phyloP scores from a whole-genome alignment of 1,284 basidiomycete species.

The Omphalotus olearius region DNA sequence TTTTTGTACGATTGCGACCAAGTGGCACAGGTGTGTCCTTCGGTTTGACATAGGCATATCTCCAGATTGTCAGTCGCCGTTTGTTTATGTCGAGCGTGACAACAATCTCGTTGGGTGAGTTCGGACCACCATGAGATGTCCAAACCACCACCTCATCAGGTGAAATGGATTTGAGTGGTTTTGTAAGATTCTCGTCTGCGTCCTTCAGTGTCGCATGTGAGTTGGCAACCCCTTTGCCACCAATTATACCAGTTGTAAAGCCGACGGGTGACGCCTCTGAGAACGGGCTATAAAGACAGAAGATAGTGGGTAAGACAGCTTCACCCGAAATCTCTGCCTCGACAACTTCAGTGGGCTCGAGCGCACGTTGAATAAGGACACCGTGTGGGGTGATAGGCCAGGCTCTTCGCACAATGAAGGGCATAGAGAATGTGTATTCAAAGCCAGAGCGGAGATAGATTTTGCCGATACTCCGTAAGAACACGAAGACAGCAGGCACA shows the following conservation, averaged over 20 bases:
- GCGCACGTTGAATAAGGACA: constrained; percentile 72
- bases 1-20: constrained; percentile 11
- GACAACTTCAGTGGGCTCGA: constrained; percentile 61
- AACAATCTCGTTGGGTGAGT: constrained; percentile 43
- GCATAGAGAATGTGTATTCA: constrained; percentile 77
- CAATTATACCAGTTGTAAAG: constrained; percentile 51
- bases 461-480: constrained; percentile 71
- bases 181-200: constrained; percentile 47
- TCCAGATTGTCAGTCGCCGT: constrained; percentile 59
- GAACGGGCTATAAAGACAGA: constrained; percentile 72
- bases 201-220: constrained; percentile 41
- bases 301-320: constrained; percentile 69
- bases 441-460: constrained; percentile 73
- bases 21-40: constrained; percentile 41
- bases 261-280: constrained; percentile 73
- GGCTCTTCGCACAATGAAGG: constrained; percentile 73
- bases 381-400: constrained; percentile 79
- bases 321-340: constrained; percentile 63
- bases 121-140: constrained; percentile 44
- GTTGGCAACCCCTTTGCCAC: constrained; percentile 33
- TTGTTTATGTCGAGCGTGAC: constrained; percentile 55
- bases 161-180: constrained; percentile 46
- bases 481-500: constrained; percentile 69
- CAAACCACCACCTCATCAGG: constrained; percentile 62
- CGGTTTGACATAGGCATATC: constrained; percentile 62